Conservation (phyloP, 306 rosid species). For the Dalbergia cultrata region DNA sequence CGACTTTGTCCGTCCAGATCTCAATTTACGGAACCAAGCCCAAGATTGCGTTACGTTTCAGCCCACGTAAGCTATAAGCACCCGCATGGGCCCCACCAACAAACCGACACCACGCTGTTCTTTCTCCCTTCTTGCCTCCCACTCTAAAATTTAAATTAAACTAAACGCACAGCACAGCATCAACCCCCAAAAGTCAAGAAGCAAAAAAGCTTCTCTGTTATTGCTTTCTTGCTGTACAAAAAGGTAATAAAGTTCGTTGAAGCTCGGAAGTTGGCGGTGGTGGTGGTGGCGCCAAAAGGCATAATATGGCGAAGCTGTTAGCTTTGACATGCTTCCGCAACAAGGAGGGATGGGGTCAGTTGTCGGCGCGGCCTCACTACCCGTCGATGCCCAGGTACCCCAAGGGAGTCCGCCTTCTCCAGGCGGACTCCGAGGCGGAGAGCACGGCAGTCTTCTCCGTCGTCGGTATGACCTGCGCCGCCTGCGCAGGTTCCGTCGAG, state of each 20-base stretch:
- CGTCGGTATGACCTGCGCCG: constrained; percentile 76
- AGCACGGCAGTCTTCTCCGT: constrained; percentile 61
- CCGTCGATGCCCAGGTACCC: constrained; percentile 77
- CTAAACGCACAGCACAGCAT: background rate
- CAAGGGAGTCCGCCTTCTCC: constrained; percentile 47
- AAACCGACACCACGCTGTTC: no score
- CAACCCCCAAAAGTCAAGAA: background rate
- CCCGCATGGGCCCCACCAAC: no score
- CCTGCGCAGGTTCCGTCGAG: constrained; percentile 75
- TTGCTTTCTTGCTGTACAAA: no score
- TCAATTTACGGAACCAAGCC: no score
- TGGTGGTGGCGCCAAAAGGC: background rate
- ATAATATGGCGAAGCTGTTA: constrained; percentile 53
- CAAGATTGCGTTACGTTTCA: no score
- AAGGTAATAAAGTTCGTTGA: background rate
- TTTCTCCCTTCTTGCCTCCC: no score
- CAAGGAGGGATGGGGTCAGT: constrained; percentile 21
- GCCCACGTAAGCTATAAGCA: no score
- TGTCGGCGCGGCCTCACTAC: constrained; percentile 60
- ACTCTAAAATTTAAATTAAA: no score
- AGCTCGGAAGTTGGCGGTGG: background rate
- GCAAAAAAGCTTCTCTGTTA: no score
- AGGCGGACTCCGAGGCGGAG: background rate
- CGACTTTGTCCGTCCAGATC: no score
- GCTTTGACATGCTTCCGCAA: constrained; percentile 56